Base-by-base conservation (phyloP, 2,329 filamentous ascomycete species). In the Sclerotinia spermophila region DNA sequence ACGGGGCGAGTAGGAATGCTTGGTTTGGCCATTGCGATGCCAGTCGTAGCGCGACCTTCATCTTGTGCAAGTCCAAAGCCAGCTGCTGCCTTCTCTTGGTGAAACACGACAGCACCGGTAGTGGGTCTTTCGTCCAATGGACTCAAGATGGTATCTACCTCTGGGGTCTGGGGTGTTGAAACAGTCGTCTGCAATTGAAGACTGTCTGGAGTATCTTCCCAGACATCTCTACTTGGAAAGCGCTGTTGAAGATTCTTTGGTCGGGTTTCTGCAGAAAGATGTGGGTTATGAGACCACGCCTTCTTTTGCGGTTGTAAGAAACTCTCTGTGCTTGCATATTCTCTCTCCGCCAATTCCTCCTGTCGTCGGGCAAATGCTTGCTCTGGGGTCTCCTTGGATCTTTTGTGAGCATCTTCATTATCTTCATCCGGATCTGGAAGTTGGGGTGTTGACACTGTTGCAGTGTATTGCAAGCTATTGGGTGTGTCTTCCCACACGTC, bases 401-500 rank as follows among this genome's bases (percentile, higher is more conserved):
- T 48, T 55, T 64, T 51, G n/a, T 44, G n/a, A 70, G 67, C 51
- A 6, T 73, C 73, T 35, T 76, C 75, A 21, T 70, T 69, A 21
- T 86, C 84, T 71, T 84, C 85, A 53, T 66, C 62, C 15, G 48
- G 62, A 15, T 66, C 67, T 0, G 84, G 83, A 44, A 86, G 78
- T 76, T 94, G 92, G 1, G 94, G 94, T 0, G 93, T 96, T 3
- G 91, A 92, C 11, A 98, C 95, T 72, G 92, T 94, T 4, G 94
- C 90, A 45, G 88, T 90, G 77, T 87, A 89, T 77, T 96, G 89
- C 67, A 93, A 85, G 81, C 94, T 97, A 78, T 90, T 91, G 5
- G 96, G 96, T 0, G 93, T 91, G 80, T 99, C 96, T 82, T 99
- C 96, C 96, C 96, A 99, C 55, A 98, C 88, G 79, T 99, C 96